These are phyloP conservation scores for Pseudozyma tsukubaensis DNA, from an alignment of 1,284 basidiomycete species.

Conservation along the genomic window DNA sequence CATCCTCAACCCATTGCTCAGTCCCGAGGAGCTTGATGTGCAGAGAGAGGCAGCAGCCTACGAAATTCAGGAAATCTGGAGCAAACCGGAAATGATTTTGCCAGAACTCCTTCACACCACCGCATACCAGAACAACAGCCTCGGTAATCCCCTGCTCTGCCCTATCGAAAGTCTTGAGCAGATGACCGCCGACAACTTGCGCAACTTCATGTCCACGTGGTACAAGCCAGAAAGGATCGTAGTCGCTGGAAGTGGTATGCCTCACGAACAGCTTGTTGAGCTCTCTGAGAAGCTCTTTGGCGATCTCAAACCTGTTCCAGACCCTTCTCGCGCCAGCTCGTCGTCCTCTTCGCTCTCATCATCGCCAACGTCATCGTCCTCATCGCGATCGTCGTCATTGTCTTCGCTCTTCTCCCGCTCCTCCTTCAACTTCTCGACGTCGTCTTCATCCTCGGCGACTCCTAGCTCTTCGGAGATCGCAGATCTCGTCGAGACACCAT, in stretches of 20 bases:
- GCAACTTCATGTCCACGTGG: slow-evolving; percentile 82
- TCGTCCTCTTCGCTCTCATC: slow-evolving; percentile 12
- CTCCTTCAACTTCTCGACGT: slow-evolving; percentile 57
- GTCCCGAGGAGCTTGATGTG: slow-evolving; percentile 81
- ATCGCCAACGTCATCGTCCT: slow-evolving; percentile 66
- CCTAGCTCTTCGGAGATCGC: slow-evolving; percentile 38
- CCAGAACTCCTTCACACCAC: slow-evolving; percentile 90
- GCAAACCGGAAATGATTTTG: slow-evolving; percentile 94
- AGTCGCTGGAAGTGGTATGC: slow-evolving; percentile 91
- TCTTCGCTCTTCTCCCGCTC: slow-evolving; percentile 73
- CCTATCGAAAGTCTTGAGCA: slow-evolving; percentile 82
- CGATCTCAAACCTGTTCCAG: slow-evolving; percentile 67
- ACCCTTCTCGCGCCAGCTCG: slow-evolving; percentile 19
- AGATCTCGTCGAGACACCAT: slow-evolving; percentile 69
- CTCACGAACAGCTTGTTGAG: slow-evolving; percentile 86
- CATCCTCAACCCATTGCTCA: slow-evolving; percentile 81
- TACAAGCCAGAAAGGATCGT: slow-evolving; percentile 93
- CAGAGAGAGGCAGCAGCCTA: slow-evolving; percentile 91
- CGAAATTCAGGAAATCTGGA: slow-evolving; percentile 86
- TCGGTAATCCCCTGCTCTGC: slow-evolving; percentile 90
- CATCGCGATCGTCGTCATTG: slow-evolving; percentile 71
- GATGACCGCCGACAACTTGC: slow-evolving; percentile 78
- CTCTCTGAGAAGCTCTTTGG: slow-evolving; percentile 86
- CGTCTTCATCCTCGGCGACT: slow-evolving; percentile 52
- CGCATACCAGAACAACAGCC: slow-evolving; percentile 81